phyloP scores from a whole-genome alignment of 352 stramenopile genomes.

The Phytophthora boehmeriae region DNA sequence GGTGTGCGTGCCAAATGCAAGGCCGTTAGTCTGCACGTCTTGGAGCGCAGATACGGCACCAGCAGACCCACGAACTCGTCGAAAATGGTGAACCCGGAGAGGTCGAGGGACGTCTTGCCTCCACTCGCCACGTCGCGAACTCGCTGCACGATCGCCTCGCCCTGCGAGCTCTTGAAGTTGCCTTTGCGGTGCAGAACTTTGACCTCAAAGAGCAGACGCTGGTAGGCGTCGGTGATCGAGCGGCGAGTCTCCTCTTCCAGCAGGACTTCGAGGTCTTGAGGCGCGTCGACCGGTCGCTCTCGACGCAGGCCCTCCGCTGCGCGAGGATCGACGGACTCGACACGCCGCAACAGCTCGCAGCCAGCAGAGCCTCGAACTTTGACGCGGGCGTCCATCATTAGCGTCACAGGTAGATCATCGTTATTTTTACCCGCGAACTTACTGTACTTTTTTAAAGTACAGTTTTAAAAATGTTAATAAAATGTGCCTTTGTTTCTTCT shows the following conservation, averaged over 20 bases:
- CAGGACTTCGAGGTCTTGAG: slow-evolving; percentile 49
- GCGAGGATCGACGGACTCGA: slow-evolving; percentile 63
- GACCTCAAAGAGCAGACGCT: slow-evolving; percentile 70
- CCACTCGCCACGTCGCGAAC: slow-evolving; percentile 50
- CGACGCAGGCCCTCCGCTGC: slow-evolving; percentile 60
- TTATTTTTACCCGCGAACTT: no score
- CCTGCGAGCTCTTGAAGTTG: slow-evolving; percentile 69
- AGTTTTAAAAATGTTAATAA: no score
- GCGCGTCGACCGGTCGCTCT: slow-evolving; percentile 8
- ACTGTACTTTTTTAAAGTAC: no score
- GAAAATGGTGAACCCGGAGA: slow-evolving; percentile 58
- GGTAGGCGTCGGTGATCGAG: slow-evolving; percentile 65
- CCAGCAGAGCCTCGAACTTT: slow-evolving; percentile 53
- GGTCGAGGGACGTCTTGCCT: slow-evolving; percentile 46
- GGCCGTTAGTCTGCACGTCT: slow-evolving; percentile 48
- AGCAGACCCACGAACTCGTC: slow-evolving; percentile 69
- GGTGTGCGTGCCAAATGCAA: slow-evolving; percentile 59
- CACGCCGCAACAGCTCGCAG: slow-evolving; percentile 46
- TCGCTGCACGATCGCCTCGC: slow-evolving; percentile 56
- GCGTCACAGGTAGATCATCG: no score
- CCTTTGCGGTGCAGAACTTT: slow-evolving; percentile 62
- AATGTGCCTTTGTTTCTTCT: no score
- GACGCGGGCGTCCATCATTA: slow-evolving; percentile 29
- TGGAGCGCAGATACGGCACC: slow-evolving; percentile 54
- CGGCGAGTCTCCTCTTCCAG: slow-evolving; percentile 70